These are phyloP conservation scores for Aphanomyces cochlioides DNA, from an alignment of 352 stramenopile genomes.

Conservation along the genomic window DNA sequence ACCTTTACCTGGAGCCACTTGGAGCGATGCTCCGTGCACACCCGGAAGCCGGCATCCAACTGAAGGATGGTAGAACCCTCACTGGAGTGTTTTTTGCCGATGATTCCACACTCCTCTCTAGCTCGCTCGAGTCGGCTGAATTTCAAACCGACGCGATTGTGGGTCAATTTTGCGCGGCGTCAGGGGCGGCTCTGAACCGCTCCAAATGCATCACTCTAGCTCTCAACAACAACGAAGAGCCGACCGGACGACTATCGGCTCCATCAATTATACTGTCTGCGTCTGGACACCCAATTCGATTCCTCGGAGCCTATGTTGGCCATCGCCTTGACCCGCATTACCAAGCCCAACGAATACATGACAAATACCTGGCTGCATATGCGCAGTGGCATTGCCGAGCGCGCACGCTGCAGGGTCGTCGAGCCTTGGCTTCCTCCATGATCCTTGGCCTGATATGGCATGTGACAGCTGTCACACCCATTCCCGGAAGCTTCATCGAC, in stretches of 20 bases:
- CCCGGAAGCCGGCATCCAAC: not conserved
- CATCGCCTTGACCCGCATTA: not conserved
- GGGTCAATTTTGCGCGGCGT: constrained; percentile 33
- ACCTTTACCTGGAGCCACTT: not conserved
- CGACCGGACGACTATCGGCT: not conserved
- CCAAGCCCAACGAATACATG: not conserved
- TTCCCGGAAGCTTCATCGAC: not conserved
- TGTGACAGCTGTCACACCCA: not conserved
- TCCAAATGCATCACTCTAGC: constrained; percentile 28
- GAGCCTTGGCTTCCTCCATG: not conserved
- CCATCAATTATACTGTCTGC: not conserved
- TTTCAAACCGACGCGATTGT: constrained; percentile 30
- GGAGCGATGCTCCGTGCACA: not conserved
- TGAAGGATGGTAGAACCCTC: not conserved
- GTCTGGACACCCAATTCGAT: not conserved
- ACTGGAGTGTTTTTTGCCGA: constrained; percentile 35
- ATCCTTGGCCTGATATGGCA: constrained; percentile 14
- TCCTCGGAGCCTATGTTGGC: not conserved
- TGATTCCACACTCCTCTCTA: constrained; percentile 31
- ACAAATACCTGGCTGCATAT: not conserved
- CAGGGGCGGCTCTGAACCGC: constrained; percentile 31
- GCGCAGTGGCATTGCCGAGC: constrained; percentile 14
- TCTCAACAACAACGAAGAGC: constrained; percentile 19
- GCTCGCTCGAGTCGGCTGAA: not conserved
- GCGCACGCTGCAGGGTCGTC: constrained; percentile 4